phyloP scores from a whole-genome alignment of 2,329 filamentous ascomycete species.

The Periconia macrospinosa region DNA sequence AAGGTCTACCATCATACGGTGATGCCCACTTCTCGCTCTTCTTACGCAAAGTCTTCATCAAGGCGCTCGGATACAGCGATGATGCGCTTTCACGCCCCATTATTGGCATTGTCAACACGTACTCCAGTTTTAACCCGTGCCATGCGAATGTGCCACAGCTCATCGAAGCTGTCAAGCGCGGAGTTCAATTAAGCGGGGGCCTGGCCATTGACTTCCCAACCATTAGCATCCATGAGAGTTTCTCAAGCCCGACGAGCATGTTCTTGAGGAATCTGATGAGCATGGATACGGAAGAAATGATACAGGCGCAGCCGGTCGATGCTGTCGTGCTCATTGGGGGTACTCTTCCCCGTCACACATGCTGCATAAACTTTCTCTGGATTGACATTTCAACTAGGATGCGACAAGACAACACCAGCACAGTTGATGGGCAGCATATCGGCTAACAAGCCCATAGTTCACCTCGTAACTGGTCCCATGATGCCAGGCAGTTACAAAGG shows the following conservation, averaged over 20 bases:
- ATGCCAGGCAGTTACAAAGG: slow-evolving; percentile 71
- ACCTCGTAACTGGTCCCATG: slow-evolving; percentile 73
- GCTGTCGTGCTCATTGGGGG: slow-evolving; percentile 69
- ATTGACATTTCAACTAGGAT: slow-evolving; percentile 51
- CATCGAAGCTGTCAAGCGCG: slow-evolving; percentile 69
- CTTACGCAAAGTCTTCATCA: slow-evolving; percentile 76
- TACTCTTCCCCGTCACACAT: slow-evolving; percentile 22
- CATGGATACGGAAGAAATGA: slow-evolving; percentile 81
- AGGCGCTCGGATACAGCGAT: slow-evolving; percentile 73
- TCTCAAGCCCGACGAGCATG: slow-evolving; percentile 74
- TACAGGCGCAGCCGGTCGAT: slow-evolving; percentile 70
- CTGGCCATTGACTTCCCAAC: slow-evolving; percentile 74
- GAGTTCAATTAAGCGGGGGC: slow-evolving; percentile 67
- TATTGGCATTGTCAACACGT: slow-evolving; percentile 74
- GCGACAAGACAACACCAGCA: slow-evolving; percentile 74
- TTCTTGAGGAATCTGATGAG: slow-evolving; percentile 74
- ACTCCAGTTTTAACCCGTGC: slow-evolving; percentile 73
- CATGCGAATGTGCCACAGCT: slow-evolving; percentile 73
- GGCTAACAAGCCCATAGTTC: slow-evolving; percentile 71
- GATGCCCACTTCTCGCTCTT: slow-evolving; percentile 76
- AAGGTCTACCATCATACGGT: slow-evolving; percentile 69
- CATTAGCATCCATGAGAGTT: slow-evolving; percentile 71
- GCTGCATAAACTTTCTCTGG: not conserved
- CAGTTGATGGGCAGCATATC: slow-evolving; percentile 77
- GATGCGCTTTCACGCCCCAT: slow-evolving; percentile 71